Conservation (phyloP, 2,329 filamentous ascomycete species). For the Xylariaceae sp. region DNA sequence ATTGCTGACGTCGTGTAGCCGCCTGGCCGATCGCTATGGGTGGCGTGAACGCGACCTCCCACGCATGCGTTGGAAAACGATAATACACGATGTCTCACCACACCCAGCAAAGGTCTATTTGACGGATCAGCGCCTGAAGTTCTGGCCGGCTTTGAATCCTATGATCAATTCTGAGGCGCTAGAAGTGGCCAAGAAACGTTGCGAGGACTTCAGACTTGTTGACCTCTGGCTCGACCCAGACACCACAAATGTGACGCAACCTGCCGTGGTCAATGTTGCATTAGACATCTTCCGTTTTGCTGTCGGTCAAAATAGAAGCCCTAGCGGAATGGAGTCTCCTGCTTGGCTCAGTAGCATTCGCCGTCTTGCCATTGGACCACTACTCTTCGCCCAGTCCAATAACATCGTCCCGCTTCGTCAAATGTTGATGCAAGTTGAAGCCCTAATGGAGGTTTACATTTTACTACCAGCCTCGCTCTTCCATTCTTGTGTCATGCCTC, state of each 20-base stretch:
- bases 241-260: constrained; percentile 13
- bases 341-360: constrained; percentile 13
- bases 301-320: constrained; percentile 12
- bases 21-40: constrained; percentile 11
- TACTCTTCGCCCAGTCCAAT: not conserved
- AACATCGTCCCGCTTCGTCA: constrained; percentile 6
- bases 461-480: constrained; percentile 8
- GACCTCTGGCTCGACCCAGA: constrained; percentile 17
- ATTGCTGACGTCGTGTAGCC: constrained; percentile 7
- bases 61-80: constrained; percentile 10
- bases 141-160: constrained; percentile 13
- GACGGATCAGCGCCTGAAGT: constrained; percentile 1
- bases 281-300: constrained; percentile 15
- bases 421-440: constrained; percentile 9
- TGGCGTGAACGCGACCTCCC: constrained; percentile 7
- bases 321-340: constrained; percentile 1
- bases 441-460: constrained; percentile 15
- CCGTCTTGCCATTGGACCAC: constrained; percentile 13
- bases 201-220: constrained; percentile 7
- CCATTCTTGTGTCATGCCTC: not conserved
- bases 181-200: constrained; percentile 1
- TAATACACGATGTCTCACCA: constrained; percentile 11
- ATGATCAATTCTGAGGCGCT: constrained; percentile 17
- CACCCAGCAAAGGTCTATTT: constrained; percentile 8
- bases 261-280: constrained; percentile 8